Percentiles rank a stretch among this genome's conserved stretches.
phyloP scores from a whole-genome alignment of 495 filamentous ascomycete species.

The Rhypophila decipiens region DNA sequence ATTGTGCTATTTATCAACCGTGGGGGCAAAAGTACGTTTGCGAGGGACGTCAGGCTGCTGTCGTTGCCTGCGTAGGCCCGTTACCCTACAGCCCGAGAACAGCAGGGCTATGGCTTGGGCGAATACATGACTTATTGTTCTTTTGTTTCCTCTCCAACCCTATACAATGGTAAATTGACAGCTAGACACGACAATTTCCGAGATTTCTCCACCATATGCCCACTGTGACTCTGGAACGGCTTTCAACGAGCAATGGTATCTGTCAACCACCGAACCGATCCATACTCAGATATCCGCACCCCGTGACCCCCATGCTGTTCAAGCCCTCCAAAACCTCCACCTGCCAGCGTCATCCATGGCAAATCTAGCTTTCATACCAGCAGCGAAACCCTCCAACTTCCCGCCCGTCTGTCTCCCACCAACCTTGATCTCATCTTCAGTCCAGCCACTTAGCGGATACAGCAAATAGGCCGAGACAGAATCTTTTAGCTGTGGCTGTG shows the following conservation, averaged over 20 bases:
- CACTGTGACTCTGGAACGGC: too few relatives aligned
- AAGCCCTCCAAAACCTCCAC: background rate
- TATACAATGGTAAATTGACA: too few relatives aligned
- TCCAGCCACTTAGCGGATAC: background rate
- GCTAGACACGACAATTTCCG: too few relatives aligned
- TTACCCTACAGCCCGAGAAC: too few relatives aligned
- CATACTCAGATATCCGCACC: too few relatives aligned
- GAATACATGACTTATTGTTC: too few relatives aligned
- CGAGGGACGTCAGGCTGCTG: slow-evolving; percentile 7
- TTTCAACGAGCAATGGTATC: too few relatives aligned
- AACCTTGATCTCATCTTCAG: background rate
- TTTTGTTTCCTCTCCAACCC: too few relatives aligned
- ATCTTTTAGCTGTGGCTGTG: background rate
- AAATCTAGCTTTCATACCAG: background rate
- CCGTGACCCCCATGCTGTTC: too few relatives aligned
- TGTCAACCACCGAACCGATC: too few relatives aligned
- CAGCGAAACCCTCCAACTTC: background rate
- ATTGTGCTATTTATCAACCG: slow-evolving; percentile 23
- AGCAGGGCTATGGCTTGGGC: too few relatives aligned
- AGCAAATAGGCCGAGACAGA: background rate
- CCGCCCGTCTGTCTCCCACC: background rate
- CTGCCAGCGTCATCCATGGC: background rate
- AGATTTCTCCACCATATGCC: too few relatives aligned
- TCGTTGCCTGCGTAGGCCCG: slow-evolving; percentile 5
- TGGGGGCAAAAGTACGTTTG: slow-evolving; percentile 9